phyloP scores from a whole-genome alignment of 495 filamentous ascomycete genomes.

The Penicillium robsamsonii region DNA sequence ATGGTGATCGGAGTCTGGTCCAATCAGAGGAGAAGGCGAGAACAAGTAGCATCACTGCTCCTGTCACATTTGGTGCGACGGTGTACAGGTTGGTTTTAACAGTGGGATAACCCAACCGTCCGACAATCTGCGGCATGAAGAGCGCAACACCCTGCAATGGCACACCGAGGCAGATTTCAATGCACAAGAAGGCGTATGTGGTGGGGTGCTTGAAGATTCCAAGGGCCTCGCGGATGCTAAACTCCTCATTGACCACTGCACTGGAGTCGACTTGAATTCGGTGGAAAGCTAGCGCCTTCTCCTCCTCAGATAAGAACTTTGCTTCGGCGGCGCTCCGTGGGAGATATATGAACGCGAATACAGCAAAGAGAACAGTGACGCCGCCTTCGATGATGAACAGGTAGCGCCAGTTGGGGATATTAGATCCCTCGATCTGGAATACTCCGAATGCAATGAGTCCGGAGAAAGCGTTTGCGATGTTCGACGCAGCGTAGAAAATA shows the following conservation, averaged over 20 bases:
- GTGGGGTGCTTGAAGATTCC: slow-evolving; percentile 62
- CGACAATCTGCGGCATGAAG: slow-evolving; percentile 74
- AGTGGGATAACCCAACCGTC: slow-evolving; percentile 57
- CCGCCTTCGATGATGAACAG: slow-evolving; percentile 75
- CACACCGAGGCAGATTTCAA: slow-evolving; percentile 74
- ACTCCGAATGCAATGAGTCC: slow-evolving; percentile 74
- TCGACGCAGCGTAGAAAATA: slow-evolving; percentile 75
- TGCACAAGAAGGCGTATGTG: slow-evolving; percentile 61
- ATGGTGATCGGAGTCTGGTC: slow-evolving; percentile 65
- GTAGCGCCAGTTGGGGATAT: slow-evolving; percentile 63
- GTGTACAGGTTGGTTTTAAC: slow-evolving; percentile 78
- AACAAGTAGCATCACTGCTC: slow-evolving; percentile 66
- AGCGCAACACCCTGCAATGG: slow-evolving; percentile 68
- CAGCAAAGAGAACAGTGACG: slow-evolving; percentile 60
- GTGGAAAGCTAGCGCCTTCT: slow-evolving; percentile 68
- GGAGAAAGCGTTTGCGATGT: slow-evolving; percentile 71
- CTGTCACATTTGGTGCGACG: slow-evolving; percentile 68
- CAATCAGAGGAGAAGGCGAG: slow-evolving; percentile 67
- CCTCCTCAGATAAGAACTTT: slow-evolving; percentile 59
- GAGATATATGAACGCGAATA: slow-evolving; percentile 68
- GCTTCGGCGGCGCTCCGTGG: slow-evolving; percentile 62
- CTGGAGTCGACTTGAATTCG: slow-evolving; percentile 75
- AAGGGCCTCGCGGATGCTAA: slow-evolving; percentile 62
- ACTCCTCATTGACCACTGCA: slow-evolving; percentile 67
- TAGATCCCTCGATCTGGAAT: slow-evolving; percentile 63